phyloP scores from a whole-genome alignment of 495 filamentous ascomycete species.

The Penicillium tannophilum region DNA sequence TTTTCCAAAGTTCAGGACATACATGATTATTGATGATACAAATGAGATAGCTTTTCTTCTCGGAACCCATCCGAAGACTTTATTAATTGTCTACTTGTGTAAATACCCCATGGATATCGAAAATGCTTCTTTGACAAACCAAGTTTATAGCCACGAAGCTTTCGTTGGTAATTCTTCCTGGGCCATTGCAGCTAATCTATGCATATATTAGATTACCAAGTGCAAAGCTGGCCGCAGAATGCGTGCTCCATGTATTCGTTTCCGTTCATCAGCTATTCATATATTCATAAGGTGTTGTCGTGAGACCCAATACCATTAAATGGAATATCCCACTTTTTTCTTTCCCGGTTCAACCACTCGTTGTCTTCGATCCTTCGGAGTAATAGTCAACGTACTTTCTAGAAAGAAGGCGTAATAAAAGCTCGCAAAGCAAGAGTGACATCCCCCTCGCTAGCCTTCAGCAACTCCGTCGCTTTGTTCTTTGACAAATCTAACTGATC shows the following conservation, averaged over 20 bases:
- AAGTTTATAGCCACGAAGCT: background rate
- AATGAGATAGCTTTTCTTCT: background rate
- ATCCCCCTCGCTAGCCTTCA: constrained; percentile 79
- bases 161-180: too few relatives aligned
- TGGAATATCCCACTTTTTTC: background rate
- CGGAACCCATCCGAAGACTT: background rate
- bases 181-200: too few relatives aligned
- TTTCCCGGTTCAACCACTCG: background rate
- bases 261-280: background rate
- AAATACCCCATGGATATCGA: too few relatives aligned
- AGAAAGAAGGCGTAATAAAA: constrained; percentile 50
- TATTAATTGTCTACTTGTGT: too few relatives aligned
- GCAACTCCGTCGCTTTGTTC: constrained; percentile 78
- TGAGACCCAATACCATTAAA: background rate
- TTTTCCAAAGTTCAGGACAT: background rate
- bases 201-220: too few relatives aligned
- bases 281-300: background rate
- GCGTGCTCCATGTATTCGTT: background rate
- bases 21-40: background rate
- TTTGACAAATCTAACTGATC: constrained; percentile 80
- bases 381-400: background rate
- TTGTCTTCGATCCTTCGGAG: background rate
- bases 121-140: background rate
- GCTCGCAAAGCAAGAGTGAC: constrained; percentile 69
- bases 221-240: background rate